Evolutionary conservation across 2,329 filamentous ascomycete genomes (phyloP).

Genomic region (Bisporella sp.): DNA sequence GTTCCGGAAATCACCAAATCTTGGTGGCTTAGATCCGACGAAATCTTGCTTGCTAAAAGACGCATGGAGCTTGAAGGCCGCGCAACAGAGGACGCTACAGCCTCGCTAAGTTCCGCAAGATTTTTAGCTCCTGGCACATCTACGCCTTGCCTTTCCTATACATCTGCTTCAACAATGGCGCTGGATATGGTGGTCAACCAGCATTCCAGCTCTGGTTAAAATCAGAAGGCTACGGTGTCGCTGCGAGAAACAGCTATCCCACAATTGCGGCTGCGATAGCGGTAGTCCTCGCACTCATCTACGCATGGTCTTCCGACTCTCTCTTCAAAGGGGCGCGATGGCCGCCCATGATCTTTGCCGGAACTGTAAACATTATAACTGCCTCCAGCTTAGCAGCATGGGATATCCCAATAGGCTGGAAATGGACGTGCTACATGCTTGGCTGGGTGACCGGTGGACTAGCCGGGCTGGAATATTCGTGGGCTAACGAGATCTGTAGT

Average conservation of each 20-base stretch:
- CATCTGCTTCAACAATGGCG: neutral
- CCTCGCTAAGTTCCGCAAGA: neutral
- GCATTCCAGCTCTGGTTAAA: neutral
- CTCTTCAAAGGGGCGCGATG: constrained; percentile 6
- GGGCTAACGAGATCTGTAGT: constrained; percentile 45
- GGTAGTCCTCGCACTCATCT: constrained; percentile 9
- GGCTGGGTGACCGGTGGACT: neutral
- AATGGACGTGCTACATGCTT: neutral
- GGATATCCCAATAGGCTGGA: neutral
- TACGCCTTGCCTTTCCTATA: neutral
- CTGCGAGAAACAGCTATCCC: neutral
- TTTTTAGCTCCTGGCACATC: neutral
- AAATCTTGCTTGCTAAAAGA: constrained; percentile 2
- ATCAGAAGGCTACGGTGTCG: neutral
- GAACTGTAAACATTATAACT: constrained; percentile 36
- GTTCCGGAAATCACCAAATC: neutral
- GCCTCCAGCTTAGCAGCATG: constrained; percentile 27
- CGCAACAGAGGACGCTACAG: neutral
- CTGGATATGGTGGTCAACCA: neutral
- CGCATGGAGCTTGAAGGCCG: neutral
- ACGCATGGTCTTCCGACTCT: constrained; percentile 22
- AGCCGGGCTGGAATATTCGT: constrained; percentile 13
- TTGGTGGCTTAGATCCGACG: constrained; percentile 24
- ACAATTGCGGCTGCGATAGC: neutral
- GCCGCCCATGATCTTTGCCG: constrained; percentile 28